Conservation (phyloP, 495 filamentous ascomycete genomes). For the Penicillium cinerascens region DNA sequence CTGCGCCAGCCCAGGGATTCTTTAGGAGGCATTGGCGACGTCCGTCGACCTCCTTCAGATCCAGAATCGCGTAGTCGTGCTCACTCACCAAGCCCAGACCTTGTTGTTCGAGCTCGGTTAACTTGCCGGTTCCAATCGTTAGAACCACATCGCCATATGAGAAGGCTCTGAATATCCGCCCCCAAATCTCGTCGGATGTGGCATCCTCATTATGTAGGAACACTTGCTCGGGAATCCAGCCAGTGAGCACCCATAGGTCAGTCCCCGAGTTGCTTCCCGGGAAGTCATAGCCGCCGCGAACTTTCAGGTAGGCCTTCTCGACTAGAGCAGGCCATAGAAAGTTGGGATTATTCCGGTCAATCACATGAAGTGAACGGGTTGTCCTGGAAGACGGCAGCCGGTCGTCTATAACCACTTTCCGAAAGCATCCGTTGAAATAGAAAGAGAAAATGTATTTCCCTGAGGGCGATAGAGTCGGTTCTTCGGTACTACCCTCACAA, state of each 20-base stretch:
- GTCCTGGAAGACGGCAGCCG: constrained; percentile 78
- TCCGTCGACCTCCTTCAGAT: constrained; percentile 64
- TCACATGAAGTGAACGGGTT: constrained; percentile 72
- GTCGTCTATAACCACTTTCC: constrained; percentile 87
- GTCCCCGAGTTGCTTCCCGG: constrained; percentile 98
- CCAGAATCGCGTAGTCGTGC: constrained; percentile 91
- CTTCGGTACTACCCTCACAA: constrained; percentile 51
- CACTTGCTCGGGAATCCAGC: constrained; percentile 96
- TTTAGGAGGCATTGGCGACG: constrained; percentile 76
- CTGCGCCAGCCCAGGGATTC: constrained; percentile 89
- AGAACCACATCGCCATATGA: constrained; percentile 77
- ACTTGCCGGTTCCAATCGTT: constrained; percentile 83
- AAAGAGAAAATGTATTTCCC: constrained; percentile 91
- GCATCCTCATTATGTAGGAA: constrained; percentile 82
- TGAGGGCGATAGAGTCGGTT: constrained; percentile 61
- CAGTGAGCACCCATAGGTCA: constrained; percentile 83
- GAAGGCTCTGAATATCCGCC: constrained; percentile 69
- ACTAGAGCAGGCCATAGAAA: constrained; percentile 89
- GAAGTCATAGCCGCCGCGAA: constrained; percentile 95
- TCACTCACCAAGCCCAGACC: constrained; percentile 78
- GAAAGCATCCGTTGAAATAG: constrained; percentile 91
- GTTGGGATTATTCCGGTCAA: constrained; percentile 73
- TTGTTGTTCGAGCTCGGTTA: constrained; percentile 68
- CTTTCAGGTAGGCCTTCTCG: constrained; percentile 97
- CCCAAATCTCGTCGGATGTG: constrained; percentile 72